Base-by-base conservation (phyloP, 306 rosid genomes). In the Vigna radiata region DNA sequence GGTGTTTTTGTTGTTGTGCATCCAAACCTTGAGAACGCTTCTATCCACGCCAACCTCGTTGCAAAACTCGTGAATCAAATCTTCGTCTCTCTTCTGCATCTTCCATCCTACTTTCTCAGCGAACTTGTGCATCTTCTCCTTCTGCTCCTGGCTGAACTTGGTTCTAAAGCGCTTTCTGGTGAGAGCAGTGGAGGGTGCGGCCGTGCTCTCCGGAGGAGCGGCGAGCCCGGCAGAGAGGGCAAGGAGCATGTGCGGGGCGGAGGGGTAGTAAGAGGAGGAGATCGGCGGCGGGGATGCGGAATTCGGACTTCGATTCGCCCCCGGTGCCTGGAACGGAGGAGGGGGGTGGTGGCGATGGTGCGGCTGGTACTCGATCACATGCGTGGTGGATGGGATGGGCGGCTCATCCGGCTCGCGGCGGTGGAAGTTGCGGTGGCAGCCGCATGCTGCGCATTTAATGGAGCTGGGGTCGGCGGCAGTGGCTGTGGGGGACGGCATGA, bases 381-480 rank as follows among this genome's bases (percentile, higher is more conserved):
- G 98, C 1, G 91, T 85, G 11, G 88, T 17, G 6, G 86, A 44
- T 8, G 85, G 6, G 4, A 84, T 76, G 0, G 89, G 89, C 1
- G 81, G 68, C 1, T 95, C 99, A 7, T 95, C 98, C 0, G 97
- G 99, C 7, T 95, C 97, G 0, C 97, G 96, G 85, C 99, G 99
- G 90, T 95, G 99, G 88, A 90, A 95, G 49, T 95, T 95, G 0
- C 99, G 90, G 89, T 95, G 99, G 80, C 99, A 95, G 14, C 98
- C 99, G 8, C 99, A 92, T 1, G 98, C 99, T 8, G 99, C 99
- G 69, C 99, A 95, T 84, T 89, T 92, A 21, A 91, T 83, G 5
- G 97, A 91, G 4, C 89, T 86, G 15, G 98, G 99, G 85, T 95
- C 99, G 15, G 90, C 8, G 52, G 89, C 11, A 15, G 80, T 85